Evolutionary conservation across 2,329 filamentous ascomycete species (phyloP).

Genomic region (Cercospora sesami): DNA sequence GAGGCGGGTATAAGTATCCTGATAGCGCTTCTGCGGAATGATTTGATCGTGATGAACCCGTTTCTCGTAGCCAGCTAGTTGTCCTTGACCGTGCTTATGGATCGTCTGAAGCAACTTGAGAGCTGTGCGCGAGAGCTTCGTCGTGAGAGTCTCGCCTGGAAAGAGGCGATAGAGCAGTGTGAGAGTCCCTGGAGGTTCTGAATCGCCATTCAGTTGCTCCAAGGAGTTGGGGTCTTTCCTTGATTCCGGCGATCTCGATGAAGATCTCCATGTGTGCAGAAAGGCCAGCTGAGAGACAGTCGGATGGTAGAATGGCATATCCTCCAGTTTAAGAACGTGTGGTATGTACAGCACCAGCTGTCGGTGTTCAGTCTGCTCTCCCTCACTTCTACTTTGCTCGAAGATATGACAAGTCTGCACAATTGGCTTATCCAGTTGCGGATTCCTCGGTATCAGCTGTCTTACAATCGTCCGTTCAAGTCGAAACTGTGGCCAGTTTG

Average conservation of each 20-base stretch:
- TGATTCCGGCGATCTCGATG: conserved; percentile 14
- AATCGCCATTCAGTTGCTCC: background rate
- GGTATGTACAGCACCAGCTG: conserved; percentile 75
- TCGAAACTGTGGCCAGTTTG: conserved; percentile 36
- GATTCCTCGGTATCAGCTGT: conserved; percentile 78
- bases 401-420: conserved; percentile 81
- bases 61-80: conserved; percentile 69
- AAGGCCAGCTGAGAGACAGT: conserved; percentile 72
- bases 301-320: conserved; percentile 88
- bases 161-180: conserved; percentile 26
- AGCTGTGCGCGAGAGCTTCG: conserved; percentile 62
- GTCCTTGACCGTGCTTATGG: conserved; percentile 71
- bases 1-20: conserved; percentile 77
- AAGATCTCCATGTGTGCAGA: conserved; percentile 63
- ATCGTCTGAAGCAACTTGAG: conserved; percentile 67
- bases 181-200: conserved; percentile 9
- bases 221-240: background rate
- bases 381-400: conserved; percentile 32
- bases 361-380: conserved; percentile 33
- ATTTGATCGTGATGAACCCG: conserved; percentile 80
- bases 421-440: conserved; percentile 69
- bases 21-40: conserved; percentile 72
- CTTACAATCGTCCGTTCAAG: conserved; percentile 69
- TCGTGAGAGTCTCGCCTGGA: conserved; percentile 51
- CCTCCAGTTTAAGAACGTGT: conserved; percentile 61